Conservation (phyloP, 1,284 basidiomycete genomes). For the Golubevia pallescens region DNA sequence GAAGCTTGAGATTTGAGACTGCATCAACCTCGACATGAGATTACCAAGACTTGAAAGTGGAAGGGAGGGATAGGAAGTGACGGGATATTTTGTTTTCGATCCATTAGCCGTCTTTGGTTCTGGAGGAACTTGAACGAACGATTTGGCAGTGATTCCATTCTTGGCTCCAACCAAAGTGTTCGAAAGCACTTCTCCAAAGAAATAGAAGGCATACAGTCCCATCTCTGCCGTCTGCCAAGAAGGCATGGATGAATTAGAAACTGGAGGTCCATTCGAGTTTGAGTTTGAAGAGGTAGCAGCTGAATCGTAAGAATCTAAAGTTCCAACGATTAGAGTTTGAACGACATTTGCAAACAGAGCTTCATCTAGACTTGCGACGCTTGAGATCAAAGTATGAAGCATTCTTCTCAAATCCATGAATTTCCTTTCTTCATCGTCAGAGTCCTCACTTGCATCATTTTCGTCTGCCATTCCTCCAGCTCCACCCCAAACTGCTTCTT, state of each 20-base stretch:
- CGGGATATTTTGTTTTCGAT: slow-evolving; percentile 32
- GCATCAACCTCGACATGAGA: slow-evolving; percentile 81
- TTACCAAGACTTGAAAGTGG: slow-evolving; percentile 90
- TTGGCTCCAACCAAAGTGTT: slow-evolving; percentile 22
- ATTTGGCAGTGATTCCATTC: slow-evolving; percentile 46
- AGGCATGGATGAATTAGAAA: slow-evolving; percentile 9
- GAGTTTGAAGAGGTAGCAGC: slow-evolving; percentile 10
- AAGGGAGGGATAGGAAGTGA: slow-evolving; percentile 59
- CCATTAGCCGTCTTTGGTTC: slow-evolving; percentile 31
- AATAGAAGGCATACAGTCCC: slow-evolving; percentile 47
- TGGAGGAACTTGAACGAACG: slow-evolving; percentile 47
- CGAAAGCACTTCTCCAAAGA: slow-evolving; percentile 44
- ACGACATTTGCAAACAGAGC: slow-evolving; percentile 43
- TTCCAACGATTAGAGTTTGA: slow-evolving; percentile 43
- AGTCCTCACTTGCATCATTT: neutral
- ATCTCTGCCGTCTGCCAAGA: slow-evolving; percentile 58
- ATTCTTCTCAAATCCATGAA: neutral
- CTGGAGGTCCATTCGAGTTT: slow-evolving; percentile 13
- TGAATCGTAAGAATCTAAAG: slow-evolving; percentile 42
- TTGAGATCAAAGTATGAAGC: neutral
- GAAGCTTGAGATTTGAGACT: slow-evolving; percentile 81
- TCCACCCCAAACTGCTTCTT: slow-evolving; percentile 81
- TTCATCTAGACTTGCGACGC: neutral
- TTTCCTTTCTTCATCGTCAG: neutral
- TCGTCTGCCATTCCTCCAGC: slow-evolving; percentile 61